A percentile compares a stretch with the other conserved stretches of the same genome.
These are phyloP conservation scores for Kodamaea ohmeri DNA, from an alignment of 1,139 yeast species.

Conservation along the genomic window DNA sequence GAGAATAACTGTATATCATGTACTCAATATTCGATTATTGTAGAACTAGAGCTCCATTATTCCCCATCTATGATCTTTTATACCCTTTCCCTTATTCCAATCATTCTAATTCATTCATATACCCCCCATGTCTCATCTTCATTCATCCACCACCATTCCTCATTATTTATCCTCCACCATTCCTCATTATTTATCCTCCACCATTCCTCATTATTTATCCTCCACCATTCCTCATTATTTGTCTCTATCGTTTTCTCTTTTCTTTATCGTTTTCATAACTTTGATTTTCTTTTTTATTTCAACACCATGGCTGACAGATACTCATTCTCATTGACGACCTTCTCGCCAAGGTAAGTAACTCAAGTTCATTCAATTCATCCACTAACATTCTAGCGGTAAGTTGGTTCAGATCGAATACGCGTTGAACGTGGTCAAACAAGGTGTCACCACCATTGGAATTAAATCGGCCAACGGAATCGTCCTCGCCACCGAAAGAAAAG, in stretches of 20 bases:
- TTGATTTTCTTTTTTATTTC: background rate
- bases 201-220: background rate
- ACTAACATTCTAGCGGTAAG: conserved; percentile 65
- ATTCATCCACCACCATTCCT: background rate
- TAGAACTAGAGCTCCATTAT: background rate
- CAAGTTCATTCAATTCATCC: conserved; percentile 14
- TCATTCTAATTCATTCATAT: background rate
- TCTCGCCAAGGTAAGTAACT: conserved; percentile 81
- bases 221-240: background rate
- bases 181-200: background rate
- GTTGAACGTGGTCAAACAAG: conserved; percentile 94
- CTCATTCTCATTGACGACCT: conserved; percentile 93
- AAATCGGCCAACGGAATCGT: conserved; percentile 96
- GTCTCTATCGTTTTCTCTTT: background rate
- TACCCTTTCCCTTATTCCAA: too few species aligned
- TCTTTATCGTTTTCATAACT: background rate
- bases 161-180: background rate
- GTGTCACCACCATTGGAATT: conserved; percentile 95
- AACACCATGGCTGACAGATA: conserved; percentile 89
- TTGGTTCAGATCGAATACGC: conserved; percentile 98
- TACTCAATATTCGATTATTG: too few species aligned
- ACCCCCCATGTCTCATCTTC: background rate
- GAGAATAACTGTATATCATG: too few species aligned
- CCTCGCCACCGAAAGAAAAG: conserved; percentile 92
- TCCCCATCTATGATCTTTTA: conserved; percentile 1